phyloP scores from a whole-genome alignment of 2,329 filamentous ascomycete genomes.

The Sordariomycetes sp. region DNA sequence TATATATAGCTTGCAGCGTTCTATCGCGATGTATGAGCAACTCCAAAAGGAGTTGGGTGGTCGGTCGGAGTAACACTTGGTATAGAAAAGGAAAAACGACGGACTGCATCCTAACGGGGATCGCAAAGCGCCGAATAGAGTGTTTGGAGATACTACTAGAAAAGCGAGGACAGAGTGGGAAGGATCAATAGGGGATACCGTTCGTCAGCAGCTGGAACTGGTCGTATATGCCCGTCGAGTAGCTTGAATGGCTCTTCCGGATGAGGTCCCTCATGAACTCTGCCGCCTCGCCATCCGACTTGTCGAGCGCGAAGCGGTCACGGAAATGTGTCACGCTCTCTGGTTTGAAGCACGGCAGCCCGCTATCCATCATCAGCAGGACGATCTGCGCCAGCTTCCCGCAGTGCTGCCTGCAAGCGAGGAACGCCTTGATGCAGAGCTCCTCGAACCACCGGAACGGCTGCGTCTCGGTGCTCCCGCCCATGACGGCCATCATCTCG shows the following conservation, averaged over 20 bases:
- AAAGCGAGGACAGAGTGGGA: neutral
- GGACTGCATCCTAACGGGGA: neutral
- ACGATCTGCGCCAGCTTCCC: constrained; percentile 87
- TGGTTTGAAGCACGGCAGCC: constrained; percentile 94
- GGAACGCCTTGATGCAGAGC: constrained; percentile 87
- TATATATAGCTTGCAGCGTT: neutral
- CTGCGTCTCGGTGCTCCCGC: constrained; percentile 70
- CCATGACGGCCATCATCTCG: constrained; percentile 99
- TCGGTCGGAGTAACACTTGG: neutral
- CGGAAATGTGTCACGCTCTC: constrained; percentile 87
- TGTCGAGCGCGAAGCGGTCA: constrained; percentile 85
- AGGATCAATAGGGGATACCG: constrained; percentile 73
- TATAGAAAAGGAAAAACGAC: neutral
- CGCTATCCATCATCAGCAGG: constrained; percentile 88
- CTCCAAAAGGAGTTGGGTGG: neutral
- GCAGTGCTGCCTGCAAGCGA: constrained; percentile 73
- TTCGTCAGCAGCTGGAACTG: constrained; percentile 96
- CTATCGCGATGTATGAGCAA: neutral
- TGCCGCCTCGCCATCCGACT: constrained; percentile 81
- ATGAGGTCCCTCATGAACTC: constrained; percentile 87
- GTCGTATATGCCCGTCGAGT: constrained; percentile 91
- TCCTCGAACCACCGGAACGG: constrained; percentile 95
- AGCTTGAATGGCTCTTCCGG: constrained; percentile 79
- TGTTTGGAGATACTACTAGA: neutral
- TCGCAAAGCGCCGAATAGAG: neutral